Conservation (phyloP, 2,329 filamentous ascomycete species). For the Exophiala spinifera region DNA sequence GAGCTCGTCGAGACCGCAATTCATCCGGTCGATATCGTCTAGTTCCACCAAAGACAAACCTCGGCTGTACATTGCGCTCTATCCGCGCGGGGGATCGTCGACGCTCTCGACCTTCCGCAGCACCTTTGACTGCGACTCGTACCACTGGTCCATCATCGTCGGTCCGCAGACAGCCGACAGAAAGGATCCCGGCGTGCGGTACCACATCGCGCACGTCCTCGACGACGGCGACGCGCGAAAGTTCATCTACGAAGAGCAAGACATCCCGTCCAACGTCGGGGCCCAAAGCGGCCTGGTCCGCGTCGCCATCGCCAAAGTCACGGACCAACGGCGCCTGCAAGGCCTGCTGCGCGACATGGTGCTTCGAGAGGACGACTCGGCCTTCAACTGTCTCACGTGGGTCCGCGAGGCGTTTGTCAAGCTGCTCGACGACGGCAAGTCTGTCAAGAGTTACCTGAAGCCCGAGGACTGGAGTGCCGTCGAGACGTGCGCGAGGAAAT, state of each 20-base stretch:
- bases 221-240: neutral
- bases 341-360: constrained; percentile 19
- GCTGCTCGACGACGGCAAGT: constrained; percentile 18
- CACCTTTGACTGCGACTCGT: constrained; percentile 26
- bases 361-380: constrained; percentile 16
- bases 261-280: constrained; percentile 18
- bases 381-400: constrained; percentile 27
- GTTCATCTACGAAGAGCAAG: constrained; percentile 28
- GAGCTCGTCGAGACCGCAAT: constrained; percentile 8
- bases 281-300: constrained; percentile 22
- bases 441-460: constrained; percentile 23
- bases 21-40: constrained; percentile 25
- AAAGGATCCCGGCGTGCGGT: constrained; percentile 21
- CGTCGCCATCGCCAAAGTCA: constrained; percentile 26
- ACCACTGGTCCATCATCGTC: constrained; percentile 27
- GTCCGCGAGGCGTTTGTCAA: constrained; percentile 24
- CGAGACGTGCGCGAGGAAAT: constrained; percentile 26
- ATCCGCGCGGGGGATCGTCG: constrained; percentile 23
- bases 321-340: constrained; percentile 22
- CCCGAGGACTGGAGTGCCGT: constrained; percentile 25
- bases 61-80: constrained; percentile 27
- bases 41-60: constrained; percentile 25
- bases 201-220: constrained; percentile 25
- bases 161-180: constrained; percentile 20
- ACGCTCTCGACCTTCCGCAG: constrained; percentile 23